Conservation (phyloP, 2,329 filamentous ascomycete species). For the Venturia oleaginea region DNA sequence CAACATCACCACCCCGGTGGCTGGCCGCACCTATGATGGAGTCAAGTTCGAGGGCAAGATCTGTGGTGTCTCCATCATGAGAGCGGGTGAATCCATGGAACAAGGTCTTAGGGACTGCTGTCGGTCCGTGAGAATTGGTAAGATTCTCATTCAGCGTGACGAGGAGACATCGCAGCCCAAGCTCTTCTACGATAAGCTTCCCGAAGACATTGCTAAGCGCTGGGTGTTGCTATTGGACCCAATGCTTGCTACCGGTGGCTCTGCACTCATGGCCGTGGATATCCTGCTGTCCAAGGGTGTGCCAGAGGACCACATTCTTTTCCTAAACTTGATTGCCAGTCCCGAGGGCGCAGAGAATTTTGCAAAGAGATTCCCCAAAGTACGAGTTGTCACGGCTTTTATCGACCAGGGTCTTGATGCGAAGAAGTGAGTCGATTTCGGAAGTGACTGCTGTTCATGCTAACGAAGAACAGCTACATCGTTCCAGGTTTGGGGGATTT, state of each 20-base stretch:
- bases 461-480: conserved; percentile 63
- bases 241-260: conserved; percentile 98
- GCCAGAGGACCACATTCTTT: conserved; percentile 88
- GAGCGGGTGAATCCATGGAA: conserved; percentile 97
- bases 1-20: conserved; percentile 78
- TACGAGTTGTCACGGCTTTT: conserved; percentile 90
- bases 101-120: conserved; percentile 94
- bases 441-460: conserved; percentile 8
- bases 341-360: conserved; percentile 87
- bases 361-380: conserved; percentile 75
- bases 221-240: conserved; percentile 94
- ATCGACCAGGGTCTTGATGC: conserved; percentile 94
- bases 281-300: conserved; percentile 85
- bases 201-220: conserved; percentile 80
- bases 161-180: conserved; percentile 89
- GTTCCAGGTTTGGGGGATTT: conserved; percentile 91
- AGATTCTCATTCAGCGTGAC: conserved; percentile 95
- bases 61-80: conserved; percentile 97
- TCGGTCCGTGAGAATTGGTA: conserved; percentile 93
- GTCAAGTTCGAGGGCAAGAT: conserved; percentile 97
- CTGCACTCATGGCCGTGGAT: conserved; percentile 93
- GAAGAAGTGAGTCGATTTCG: conserved; percentile 70
- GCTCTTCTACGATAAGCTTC: conserved; percentile 96
- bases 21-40: conserved; percentile 72
- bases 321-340: conserved; percentile 95